Percentiles rank a stretch among this genome's conserved stretches.
Conservation (phyloP, 2,329 filamentous ascomycete genomes). For the Annulohypoxylon truncatum region DNA sequence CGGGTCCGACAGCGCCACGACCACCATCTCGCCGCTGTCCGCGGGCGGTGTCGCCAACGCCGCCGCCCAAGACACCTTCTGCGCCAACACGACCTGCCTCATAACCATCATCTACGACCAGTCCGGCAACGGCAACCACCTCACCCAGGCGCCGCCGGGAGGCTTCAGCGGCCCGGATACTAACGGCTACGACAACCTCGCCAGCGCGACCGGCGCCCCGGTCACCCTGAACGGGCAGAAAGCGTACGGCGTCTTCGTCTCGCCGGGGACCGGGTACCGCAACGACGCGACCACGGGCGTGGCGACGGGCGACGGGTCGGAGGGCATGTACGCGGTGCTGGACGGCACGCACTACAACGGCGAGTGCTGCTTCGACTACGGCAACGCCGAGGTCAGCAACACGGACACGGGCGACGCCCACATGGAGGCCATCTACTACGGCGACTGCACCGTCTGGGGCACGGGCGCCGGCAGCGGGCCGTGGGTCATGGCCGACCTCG, state of each 20-base stretch:
- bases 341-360: neutral
- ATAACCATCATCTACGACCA: conserved; percentile 7
- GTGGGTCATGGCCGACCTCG: neutral
- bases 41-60: neutral
- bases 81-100: conserved; percentile 3
- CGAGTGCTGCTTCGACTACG: neutral
- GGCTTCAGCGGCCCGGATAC: neutral
- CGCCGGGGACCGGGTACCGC: neutral
- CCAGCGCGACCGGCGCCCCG: neutral
- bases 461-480: neutral
- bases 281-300: neutral
- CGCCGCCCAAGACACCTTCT: conserved; percentile 1
- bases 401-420: conserved; percentile 2
- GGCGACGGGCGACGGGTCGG: neutral
- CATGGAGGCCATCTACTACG: conserved; percentile 7
- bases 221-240: neutral
- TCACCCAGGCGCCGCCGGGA: neutral
- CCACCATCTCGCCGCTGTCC: neutral
- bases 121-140: neutral
- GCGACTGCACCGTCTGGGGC: neutral
- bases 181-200: neutral
- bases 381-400: neutral
- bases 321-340: conserved; percentile 1
- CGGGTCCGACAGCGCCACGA: neutral
- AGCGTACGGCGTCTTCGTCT: conserved; percentile 2